Conservation (phyloP, 768 basidiomycete species). For the Hygrophorus russula region DNA sequence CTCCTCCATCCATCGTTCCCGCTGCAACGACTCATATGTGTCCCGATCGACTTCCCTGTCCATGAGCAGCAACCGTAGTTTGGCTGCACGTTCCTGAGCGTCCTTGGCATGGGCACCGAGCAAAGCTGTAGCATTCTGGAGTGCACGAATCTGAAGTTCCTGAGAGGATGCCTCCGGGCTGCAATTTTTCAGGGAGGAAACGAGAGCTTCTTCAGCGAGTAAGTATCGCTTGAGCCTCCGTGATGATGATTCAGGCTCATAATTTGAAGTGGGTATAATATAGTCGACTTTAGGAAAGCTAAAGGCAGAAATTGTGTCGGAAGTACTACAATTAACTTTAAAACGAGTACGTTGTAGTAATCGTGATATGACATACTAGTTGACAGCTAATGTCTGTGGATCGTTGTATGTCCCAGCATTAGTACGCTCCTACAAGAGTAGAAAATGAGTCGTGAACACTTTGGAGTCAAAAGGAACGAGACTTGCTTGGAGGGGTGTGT, state of each 20-base stretch:
- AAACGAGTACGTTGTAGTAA: too few species aligned
- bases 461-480: too few species aligned
- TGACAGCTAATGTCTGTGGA: too few species aligned
- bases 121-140: constrained; percentile 31
- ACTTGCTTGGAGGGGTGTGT: too few species aligned
- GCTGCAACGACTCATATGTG: constrained; percentile 26
- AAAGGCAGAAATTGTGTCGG: too few species aligned
- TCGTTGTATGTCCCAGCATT: too few species aligned
- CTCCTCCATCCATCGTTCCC: constrained; percentile 42
- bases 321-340: too few species aligned
- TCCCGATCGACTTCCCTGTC: constrained; percentile 27
- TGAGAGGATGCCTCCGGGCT: constrained; percentile 22
- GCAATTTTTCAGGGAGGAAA: constrained; percentile 21
- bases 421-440: too few species aligned
- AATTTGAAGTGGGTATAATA: too few species aligned
- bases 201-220: constrained; percentile 31
- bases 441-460: too few species aligned
- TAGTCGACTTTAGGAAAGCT: too few species aligned
- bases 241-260: neutral
- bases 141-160: constrained; percentile 35
- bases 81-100: constrained; percentile 27
- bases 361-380: too few species aligned
- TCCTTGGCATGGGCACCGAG: constrained; percentile 34
- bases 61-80: constrained; percentile 25
- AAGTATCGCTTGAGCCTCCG: constrained; percentile 30